Conservation (phyloP, 2,329 filamentous ascomycete species). For the Aspergillus sp. region DNA sequence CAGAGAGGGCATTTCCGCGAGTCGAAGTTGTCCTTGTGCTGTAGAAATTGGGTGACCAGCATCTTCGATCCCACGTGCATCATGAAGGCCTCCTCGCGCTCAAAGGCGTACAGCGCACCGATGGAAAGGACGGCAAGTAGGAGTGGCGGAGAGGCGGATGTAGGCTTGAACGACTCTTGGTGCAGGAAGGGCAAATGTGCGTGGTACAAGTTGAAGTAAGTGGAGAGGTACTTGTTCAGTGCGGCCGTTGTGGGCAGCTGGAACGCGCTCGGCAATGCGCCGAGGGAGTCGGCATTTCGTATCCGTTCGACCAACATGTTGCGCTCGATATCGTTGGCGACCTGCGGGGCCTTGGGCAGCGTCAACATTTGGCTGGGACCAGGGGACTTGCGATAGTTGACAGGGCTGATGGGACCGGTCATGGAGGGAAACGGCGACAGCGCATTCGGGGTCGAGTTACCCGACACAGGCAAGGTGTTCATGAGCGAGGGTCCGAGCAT, state of each 20-base stretch:
- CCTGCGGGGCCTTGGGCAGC: conserved; percentile 67
- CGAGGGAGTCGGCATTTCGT: conserved; percentile 69
- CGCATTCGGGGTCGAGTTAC: conserved; percentile 63
- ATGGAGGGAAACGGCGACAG: conserved; percentile 66
- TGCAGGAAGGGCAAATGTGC: conserved; percentile 95
- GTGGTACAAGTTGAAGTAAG: conserved; percentile 95
- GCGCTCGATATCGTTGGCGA: conserved; percentile 77
- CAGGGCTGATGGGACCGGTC: conserved; percentile 60
- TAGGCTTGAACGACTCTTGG: conserved; percentile 79
- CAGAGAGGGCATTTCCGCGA: conserved; percentile 94
- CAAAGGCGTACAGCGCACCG: conserved; percentile 91
- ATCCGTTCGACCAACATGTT: conserved; percentile 81
- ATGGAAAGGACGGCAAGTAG: conserved; percentile 89
- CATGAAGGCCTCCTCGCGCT: conserved; percentile 94
- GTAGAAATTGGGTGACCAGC: conserved; percentile 90
- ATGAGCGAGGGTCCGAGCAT: conserved; percentile 61
- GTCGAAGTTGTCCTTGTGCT: conserved; percentile 98
- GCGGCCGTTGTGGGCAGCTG: conserved; percentile 72
- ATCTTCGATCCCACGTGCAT: conserved; percentile 97
- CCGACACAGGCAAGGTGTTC: conserved; percentile 62
- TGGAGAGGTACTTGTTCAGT: conserved; percentile 86
- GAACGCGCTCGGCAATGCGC: conserved; percentile 80
- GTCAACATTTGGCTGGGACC: conserved; percentile 60
- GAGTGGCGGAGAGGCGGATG: conserved; percentile 70
- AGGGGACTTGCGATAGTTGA: conserved; percentile 64